These are phyloP conservation scores for Phialemoniopsis sp. DNA, from an alignment of 2,329 filamentous ascomycete genomes.

Conservation along the genomic window DNA sequence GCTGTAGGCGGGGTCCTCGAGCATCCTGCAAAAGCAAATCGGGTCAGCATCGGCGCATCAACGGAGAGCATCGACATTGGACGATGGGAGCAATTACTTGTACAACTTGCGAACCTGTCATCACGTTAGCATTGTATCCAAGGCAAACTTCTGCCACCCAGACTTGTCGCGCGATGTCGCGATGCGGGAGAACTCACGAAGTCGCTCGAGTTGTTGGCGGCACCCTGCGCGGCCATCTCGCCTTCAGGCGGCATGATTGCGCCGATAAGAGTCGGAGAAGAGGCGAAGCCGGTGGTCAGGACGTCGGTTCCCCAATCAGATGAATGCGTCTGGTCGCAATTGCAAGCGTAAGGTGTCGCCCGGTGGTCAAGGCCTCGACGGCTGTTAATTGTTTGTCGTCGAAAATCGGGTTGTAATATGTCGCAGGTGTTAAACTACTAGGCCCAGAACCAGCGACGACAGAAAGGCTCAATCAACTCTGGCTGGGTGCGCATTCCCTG, in stretches of 20 bases:
- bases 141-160: not conserved
- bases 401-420: too few species aligned
- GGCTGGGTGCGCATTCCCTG: too few species aligned
- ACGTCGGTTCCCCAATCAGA: too few species aligned
- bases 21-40: constrained; percentile 63
- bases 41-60: constrained; percentile 6
- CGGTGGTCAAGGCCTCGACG: too few species aligned
- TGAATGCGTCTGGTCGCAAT: too few species aligned
- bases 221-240: constrained; percentile 31
- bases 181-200: constrained; percentile 63
- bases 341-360: too few species aligned
- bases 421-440: too few species aligned
- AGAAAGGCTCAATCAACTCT: too few species aligned
- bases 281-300: not conserved
- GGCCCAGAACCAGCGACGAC: too few species aligned
- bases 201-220: constrained; percentile 83
- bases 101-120: constrained; percentile 94
- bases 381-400: too few species aligned
- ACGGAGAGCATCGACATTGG: constrained; percentile 4
- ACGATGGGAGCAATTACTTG: constrained; percentile 61
- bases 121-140: constrained; percentile 7
- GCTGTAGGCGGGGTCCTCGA: constrained; percentile 90
- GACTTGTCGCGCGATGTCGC: not conserved
- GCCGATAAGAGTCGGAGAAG: constrained; percentile 1
- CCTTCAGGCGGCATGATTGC: constrained; percentile 28